Base-by-base conservation (phyloP, 495 filamentous ascomycete genomes). In the Amorphotheca resinae region DNA sequence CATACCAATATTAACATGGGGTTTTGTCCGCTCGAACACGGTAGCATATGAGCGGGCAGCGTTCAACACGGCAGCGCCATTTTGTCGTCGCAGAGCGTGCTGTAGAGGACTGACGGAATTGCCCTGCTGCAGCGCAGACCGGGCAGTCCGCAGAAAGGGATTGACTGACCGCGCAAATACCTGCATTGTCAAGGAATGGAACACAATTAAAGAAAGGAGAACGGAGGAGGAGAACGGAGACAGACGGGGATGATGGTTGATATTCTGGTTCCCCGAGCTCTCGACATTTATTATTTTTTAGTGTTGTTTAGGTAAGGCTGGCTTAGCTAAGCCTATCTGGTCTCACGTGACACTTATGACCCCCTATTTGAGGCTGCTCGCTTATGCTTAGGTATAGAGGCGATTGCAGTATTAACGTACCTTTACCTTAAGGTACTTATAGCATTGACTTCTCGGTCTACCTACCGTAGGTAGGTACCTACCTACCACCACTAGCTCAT, bases 1-100 rank as follows among this genome's bases (percentile, higher is more conserved):
- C 70, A 52, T 73, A 87, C 86, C 91, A 57, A 98, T 89, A 67
- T 98, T 98, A 50, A 96, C 87, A 59, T 98, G 91, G 40, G 93
- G 91, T 72, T 96, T 98, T 59, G 70, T 82, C 50, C 91, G 77
- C 74, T 93, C 76, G 61, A 82, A 98, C 52, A 75, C 80, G 40
- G 76, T 72, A 38, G 85, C 87, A 57, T 91, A 77, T 52, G 75
- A 72, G 55, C 84, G 72, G 52, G 67, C 70, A 61, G 76, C 66
- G 65, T 80, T 77, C 58, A 76, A 70, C 56, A 79, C 70, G 49
- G 68, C 69, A 49, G 72, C 72, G 46, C 84, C 72, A 59, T 79
- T 76, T 64, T 82, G 76, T 62, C 66, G 59, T 65, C 68, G 63
- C 63, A 60, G 60, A 64, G 64, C 69, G 58, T 65, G 65, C 57